Percentiles rank a stretch among this genome's conserved stretches.
phyloP scores from a whole-genome alignment of 257 asterid species.

The Verbena officinalis region DNA sequence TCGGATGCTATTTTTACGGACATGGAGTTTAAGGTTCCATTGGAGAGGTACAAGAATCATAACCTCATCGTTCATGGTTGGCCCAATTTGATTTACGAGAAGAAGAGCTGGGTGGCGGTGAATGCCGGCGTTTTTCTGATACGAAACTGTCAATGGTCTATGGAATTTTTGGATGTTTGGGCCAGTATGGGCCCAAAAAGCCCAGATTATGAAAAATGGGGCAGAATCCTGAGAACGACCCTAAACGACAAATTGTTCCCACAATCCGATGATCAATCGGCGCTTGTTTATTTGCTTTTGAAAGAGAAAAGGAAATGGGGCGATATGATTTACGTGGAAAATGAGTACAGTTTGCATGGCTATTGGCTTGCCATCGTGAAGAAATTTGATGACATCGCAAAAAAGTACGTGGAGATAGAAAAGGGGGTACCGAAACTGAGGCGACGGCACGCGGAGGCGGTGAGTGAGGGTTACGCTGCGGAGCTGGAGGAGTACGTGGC shows the following conservation, averaged over 20 bases:
- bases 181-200: conserved; percentile 78
- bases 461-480: conserved; percentile 44
- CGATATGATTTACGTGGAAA: conserved; percentile 67
- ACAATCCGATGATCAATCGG: conserved; percentile 76
- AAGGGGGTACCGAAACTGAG: conserved; percentile 30
- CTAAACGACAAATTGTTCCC: conserved; percentile 63
- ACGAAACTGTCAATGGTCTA: conserved; percentile 80
- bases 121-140: conserved; percentile 78
- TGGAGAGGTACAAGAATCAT: conserved; percentile 55
- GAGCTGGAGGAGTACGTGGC: conserved; percentile 36
- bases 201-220: conserved; percentile 61
- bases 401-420: conserved; percentile 43
- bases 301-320: conserved; percentile 63
- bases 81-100: conserved; percentile 59
- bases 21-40: conserved; percentile 77
- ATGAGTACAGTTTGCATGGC: conserved; percentile 66
- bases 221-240: conserved; percentile 45
- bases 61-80: conserved; percentile 76
- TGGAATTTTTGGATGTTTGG: conserved; percentile 78
- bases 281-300: conserved; percentile 60
- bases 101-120: conserved; percentile 74
- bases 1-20: conserved; percentile 83
- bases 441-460: conserved; percentile 78
- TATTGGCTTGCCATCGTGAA: conserved; percentile 72
- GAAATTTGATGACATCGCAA: conserved; percentile 32